A percentile compares a stretch with the other conserved stretches of the same genome.
These are phyloP conservation scores for Trichopus zeylanicus DNA, from an alignment of 116 monocot species.

Conservation along the genomic window DNA sequence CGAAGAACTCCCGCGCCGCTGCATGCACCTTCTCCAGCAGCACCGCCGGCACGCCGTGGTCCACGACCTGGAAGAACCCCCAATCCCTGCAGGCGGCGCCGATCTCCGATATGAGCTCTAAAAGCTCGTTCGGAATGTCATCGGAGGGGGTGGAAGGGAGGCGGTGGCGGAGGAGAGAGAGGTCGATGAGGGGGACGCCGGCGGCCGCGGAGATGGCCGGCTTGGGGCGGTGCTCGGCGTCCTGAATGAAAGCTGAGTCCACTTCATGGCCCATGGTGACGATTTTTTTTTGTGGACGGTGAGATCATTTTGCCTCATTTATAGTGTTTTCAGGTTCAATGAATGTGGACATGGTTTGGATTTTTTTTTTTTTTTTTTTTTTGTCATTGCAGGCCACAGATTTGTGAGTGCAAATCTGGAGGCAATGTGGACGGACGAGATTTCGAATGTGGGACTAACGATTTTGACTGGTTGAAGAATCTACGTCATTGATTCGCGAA, in stretches of 20 bases:
- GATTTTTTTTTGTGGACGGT: background rate
- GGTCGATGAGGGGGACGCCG: slow-evolving; percentile 62
- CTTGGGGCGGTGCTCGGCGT: slow-evolving; percentile 51
- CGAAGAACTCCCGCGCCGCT: slow-evolving; percentile 45
- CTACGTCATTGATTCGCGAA: no score
- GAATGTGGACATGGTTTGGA: background rate
- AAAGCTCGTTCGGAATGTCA: background rate
- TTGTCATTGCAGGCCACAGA: no score
- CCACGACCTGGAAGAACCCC: background rate
- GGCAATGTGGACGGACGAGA: no score
- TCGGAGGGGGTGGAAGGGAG: background rate
- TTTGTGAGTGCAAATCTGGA: no score
- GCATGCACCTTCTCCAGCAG: background rate
- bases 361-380: no score
- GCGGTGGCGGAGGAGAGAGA: slow-evolving; percentile 20
- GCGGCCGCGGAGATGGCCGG: slow-evolving; percentile 26
- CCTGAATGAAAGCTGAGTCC: slow-evolving; percentile 53
- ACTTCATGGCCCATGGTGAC: slow-evolving; percentile 28
- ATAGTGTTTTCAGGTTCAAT: background rate
- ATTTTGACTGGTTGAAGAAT: no score
- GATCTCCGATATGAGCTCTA: slow-evolving; percentile 19
- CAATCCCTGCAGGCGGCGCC: slow-evolving; percentile 29
- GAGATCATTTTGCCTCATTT: no score
- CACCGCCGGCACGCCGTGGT: background rate
- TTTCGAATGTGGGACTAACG: no score